Percentiles rank a stretch among this genome's conserved stretches.
Conservation (phyloP, 768 basidiomycete species). For the Suillus occidentalis region DNA sequence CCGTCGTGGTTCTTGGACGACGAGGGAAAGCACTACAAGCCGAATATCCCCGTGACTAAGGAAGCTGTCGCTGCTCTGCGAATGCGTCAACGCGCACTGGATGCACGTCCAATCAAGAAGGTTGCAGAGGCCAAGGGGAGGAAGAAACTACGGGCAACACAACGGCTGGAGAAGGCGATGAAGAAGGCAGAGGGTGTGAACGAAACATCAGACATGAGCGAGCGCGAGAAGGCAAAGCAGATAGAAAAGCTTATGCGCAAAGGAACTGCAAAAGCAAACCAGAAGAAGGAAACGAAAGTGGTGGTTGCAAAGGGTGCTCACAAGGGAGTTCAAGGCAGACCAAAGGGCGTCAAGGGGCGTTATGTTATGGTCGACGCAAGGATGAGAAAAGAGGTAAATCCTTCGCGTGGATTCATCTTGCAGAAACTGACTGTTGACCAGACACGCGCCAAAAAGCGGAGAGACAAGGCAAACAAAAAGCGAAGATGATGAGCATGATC, state of each 20-base stretch:
- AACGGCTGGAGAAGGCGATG: constrained; percentile 85
- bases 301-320: constrained; percentile 92
- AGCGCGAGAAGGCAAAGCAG: constrained; percentile 90
- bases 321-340: constrained; percentile 87
- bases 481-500: constrained; percentile 39
- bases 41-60: constrained; percentile 95
- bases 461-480: constrained; percentile 71
- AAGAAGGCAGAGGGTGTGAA: constrained; percentile 96
- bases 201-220: constrained; percentile 85
- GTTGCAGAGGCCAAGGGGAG: constrained; percentile 97
- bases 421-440: constrained; percentile 31
- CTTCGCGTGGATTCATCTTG: neutral
- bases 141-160: constrained; percentile 88
- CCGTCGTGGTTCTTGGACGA: constrained; percentile 98
- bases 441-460: constrained; percentile 82
- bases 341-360: constrained; percentile 93
- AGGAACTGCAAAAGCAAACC: constrained; percentile 66
- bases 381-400: constrained; percentile 84
- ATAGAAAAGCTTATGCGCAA: constrained; percentile 91
- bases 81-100: constrained; percentile 88
- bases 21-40: constrained; percentile 88
- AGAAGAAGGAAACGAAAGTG: constrained; percentile 75
- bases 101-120: constrained; percentile 98
- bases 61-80: constrained; percentile 86
- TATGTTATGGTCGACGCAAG: constrained; percentile 94